phyloP scores from a whole-genome alignment of 148 eudicot genomes.

The Spergularia marina region DNA sequence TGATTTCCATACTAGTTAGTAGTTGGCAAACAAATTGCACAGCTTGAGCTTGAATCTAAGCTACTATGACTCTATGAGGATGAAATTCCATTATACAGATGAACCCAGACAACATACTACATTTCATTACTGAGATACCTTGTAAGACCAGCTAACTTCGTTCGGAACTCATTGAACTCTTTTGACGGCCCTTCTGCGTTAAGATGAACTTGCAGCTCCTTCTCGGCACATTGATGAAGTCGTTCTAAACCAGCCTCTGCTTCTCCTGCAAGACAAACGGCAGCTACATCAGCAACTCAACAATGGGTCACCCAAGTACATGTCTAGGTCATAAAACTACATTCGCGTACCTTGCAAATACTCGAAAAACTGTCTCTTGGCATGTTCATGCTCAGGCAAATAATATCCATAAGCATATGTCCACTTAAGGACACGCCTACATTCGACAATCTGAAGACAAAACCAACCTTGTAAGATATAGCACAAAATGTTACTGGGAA shows the following conservation, averaged over 20 bases:
- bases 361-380: constrained; percentile 80
- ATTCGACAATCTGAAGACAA: constrained; percentile 81
- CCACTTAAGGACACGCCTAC: constrained; percentile 90
- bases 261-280: constrained; percentile 49
- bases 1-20: no score
- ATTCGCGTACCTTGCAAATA: constrained; percentile 64
- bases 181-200: constrained; percentile 62
- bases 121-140: constrained; percentile 38
- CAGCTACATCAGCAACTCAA: constrained; percentile 16
- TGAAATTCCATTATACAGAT: not conserved
- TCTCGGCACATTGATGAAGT: constrained; percentile 95
- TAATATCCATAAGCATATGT: constrained; percentile 93
- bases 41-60: no score
- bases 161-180: constrained; percentile 70
- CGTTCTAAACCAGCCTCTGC: constrained; percentile 92
- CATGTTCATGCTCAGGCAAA: constrained; percentile 69
- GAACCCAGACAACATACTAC: not conserved
- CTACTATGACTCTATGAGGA: no score
- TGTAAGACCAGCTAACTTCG: constrained; percentile 77
- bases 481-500: not conserved
- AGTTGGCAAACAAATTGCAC: no score
- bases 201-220: constrained; percentile 70
- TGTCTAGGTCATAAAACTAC: not conserved
- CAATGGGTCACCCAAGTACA: not conserved
- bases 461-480: constrained; percentile 2